Evolutionary conservation across 2,329 filamentous ascomycete species (phyloP).

Genomic region (Neopestalotiopsis clavispora): DNA sequence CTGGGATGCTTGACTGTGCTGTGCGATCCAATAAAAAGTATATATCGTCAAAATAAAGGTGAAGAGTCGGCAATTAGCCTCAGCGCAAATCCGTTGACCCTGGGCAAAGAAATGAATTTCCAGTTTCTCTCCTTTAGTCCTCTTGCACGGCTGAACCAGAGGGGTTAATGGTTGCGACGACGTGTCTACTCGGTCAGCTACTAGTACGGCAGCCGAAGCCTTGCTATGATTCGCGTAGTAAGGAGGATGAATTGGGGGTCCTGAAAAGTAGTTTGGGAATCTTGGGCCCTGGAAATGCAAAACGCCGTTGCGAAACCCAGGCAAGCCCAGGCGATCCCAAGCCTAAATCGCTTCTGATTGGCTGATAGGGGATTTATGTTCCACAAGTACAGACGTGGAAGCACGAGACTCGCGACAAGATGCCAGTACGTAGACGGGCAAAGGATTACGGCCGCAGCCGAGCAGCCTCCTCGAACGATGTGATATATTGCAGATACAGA

Average conservation of each 20-base stretch:
- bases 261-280: background rate
- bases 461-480: too few relatives aligned
- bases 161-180: background rate
- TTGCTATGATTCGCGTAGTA: slow-evolving; percentile 1
- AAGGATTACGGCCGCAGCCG: too few relatives aligned
- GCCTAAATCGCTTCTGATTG: background rate
- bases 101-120: background rate
- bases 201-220: background rate
- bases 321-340: background rate
- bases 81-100: background rate
- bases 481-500: too few relatives aligned
- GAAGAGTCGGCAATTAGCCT: too few relatives aligned
- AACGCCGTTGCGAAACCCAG: background rate
- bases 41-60: too few relatives aligned
- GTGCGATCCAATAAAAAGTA: too few relatives aligned
- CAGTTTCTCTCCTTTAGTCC: too few relatives aligned
- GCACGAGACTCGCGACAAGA: background rate
- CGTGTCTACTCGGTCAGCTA: background rate
- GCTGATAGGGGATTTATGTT: background rate
- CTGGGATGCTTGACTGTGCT: background rate
- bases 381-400: background rate
- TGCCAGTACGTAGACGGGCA: too few relatives aligned
- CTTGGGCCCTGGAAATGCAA: background rate
- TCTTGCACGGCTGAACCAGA: background rate
- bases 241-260: background rate